Conservation (phyloP, 257 asterid genomes). For the Penstemon davidsonii region DNA sequence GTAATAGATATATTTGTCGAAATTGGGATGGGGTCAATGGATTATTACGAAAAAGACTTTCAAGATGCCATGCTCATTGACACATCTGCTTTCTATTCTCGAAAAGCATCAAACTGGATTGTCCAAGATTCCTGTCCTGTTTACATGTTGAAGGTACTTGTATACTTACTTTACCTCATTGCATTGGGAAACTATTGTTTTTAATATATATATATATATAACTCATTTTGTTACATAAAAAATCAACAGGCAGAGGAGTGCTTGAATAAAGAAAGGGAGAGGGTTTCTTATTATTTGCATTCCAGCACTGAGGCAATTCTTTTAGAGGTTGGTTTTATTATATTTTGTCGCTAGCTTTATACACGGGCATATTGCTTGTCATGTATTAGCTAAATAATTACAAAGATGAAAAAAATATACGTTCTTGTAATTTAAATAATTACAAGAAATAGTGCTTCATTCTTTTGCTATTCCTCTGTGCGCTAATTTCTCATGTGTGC, state of each 20-base stretch:
- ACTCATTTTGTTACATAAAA: slow-evolving; percentile 1
- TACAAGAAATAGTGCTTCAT: neutral
- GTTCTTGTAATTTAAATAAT: no score
- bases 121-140: slow-evolving; percentile 59
- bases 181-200: neutral
- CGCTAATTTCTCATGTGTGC: neutral
- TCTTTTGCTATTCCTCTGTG: no score
- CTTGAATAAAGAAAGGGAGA: slow-evolving; percentile 53
- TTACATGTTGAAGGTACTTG: slow-evolving; percentile 54
- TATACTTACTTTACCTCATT: slow-evolving; percentile 8
- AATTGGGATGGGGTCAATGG: slow-evolving; percentile 43
- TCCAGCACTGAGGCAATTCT: slow-evolving; percentile 49
- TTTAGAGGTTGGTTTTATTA: slow-evolving; percentile 44
- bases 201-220: neutral
- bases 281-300: slow-evolving; percentile 54
- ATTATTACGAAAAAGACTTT: slow-evolving; percentile 42
- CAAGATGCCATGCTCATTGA: slow-evolving; percentile 45
- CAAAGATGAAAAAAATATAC: no score
- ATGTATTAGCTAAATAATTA: no score
- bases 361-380: no score
- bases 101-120: slow-evolving; percentile 65
- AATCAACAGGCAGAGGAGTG: slow-evolving; percentile 54
- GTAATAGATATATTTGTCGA: slow-evolving; percentile 49
- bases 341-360: neutral
- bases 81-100: slow-evolving; percentile 53